phyloP scores from a whole-genome alignment of 371 early-diverging fungal genomes.

The Dinochytrium kinnereticum region DNA sequence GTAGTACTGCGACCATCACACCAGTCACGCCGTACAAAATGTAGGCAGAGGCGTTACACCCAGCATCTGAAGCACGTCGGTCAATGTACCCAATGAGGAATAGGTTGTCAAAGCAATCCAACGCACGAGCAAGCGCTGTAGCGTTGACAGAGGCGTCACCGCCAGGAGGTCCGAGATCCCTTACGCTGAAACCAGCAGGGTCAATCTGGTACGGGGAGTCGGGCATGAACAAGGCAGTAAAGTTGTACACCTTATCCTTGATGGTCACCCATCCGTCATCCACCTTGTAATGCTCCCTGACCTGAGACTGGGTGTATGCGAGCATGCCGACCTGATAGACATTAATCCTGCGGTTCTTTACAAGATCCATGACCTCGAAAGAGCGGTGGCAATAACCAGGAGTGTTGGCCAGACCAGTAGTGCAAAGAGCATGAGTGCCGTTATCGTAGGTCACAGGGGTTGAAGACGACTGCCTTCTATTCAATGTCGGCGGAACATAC shows the following conservation, averaged over 20 bases:
- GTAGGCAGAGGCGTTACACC: slow-evolving; percentile 87
- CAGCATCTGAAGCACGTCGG: slow-evolving; percentile 67
- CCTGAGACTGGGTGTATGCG: slow-evolving; percentile 24
- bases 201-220: slow-evolving; percentile 24
- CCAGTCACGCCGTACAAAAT: slow-evolving; percentile 77
- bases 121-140: slow-evolving; percentile 11
- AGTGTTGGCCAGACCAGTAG: slow-evolving; percentile 5
- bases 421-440: slow-evolving; percentile 18
- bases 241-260: slow-evolving; percentile 45
- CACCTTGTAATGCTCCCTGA: slow-evolving; percentile 33
- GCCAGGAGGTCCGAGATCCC: slow-evolving; percentile 21
- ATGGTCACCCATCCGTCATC: slow-evolving; percentile 43
- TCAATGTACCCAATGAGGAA: slow-evolving; percentile 90
- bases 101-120: slow-evolving; percentile 76
- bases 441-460: slow-evolving; percentile 13
- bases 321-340: slow-evolving; percentile 38
- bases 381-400: slow-evolving; percentile 47
- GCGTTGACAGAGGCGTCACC: slow-evolving; percentile 31
- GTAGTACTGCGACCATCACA: slow-evolving; percentile 79
- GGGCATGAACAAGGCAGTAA: slow-evolving; percentile 20
- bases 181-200: slow-evolving; percentile 13
- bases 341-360: slow-evolving; percentile 36
- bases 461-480: background rate
- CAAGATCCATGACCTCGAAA: slow-evolving; percentile 18
- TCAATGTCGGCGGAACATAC: background rate